Conservation (phyloP, 148 eudicot genomes). For the Heliamphora exappendiculata region DNA sequence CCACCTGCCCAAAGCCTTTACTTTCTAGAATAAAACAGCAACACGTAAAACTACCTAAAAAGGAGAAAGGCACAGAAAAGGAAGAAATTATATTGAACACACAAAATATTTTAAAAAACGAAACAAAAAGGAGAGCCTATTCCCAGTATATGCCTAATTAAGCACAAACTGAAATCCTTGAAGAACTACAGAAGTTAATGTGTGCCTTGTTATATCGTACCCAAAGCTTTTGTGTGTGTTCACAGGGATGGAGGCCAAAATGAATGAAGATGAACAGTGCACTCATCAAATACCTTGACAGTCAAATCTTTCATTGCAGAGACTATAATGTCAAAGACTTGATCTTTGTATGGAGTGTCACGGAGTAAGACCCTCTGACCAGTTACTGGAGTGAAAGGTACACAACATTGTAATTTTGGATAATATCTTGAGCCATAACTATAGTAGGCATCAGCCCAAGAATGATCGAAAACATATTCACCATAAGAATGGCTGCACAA, state of each 20-base stretch:
- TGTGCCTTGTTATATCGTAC: background rate
- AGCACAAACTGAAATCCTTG: background rate
- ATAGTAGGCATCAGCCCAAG: constrained; percentile 96
- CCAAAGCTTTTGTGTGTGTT: background rate
- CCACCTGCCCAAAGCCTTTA: background rate
- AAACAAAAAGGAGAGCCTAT: too few relatives aligned
- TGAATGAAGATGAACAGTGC: background rate
- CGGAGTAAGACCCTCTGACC: constrained; percentile 88
- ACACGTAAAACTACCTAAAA: background rate
- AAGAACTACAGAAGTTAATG: background rate
- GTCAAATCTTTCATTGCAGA: constrained; percentile 75
- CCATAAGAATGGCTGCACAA: constrained; percentile 92
- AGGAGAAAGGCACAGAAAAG: background rate
- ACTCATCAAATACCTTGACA: constrained; percentile 42
- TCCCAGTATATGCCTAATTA: too few relatives aligned
- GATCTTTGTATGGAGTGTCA: constrained; percentile 50
- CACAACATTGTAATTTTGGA: constrained; percentile 85
- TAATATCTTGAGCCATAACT: constrained; percentile 81
- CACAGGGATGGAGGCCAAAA: background rate
- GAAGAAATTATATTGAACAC: background rate
- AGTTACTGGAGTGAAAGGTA: constrained; percentile 94
- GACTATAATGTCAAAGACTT: constrained; percentile 67
- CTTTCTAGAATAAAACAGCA: background rate
- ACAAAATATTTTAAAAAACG: too few relatives aligned
- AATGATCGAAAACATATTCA: constrained; percentile 94